Conservation (phyloP, 352 stramenopile species). For the Phytopythium litorale region DNA sequence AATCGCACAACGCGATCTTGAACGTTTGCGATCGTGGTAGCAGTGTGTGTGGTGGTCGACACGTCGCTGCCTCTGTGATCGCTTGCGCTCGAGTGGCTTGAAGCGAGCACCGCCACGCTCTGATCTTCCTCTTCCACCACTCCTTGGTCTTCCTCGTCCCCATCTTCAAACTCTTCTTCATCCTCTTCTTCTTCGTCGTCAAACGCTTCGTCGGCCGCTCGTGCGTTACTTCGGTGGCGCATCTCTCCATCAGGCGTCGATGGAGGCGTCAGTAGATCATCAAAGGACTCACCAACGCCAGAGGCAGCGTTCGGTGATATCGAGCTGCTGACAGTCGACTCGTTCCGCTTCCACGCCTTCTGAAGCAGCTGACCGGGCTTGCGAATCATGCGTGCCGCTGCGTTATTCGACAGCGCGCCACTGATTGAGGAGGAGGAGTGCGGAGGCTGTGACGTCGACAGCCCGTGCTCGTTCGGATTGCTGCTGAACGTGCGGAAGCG, state of each 20-base stretch:
- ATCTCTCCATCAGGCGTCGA: slow-evolving; percentile 16
- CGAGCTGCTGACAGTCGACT: slow-evolving; percentile 11
- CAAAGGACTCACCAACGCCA: slow-evolving; percentile 9
- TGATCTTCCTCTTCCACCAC: neutral
- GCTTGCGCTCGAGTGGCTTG: neutral
- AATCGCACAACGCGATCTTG: slow-evolving; percentile 50
- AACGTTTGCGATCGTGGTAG: slow-evolving; percentile 19
- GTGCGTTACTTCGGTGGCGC: slow-evolving; percentile 12
- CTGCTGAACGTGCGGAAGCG: slow-evolving; percentile 58
- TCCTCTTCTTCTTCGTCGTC: slow-evolving; percentile 6
- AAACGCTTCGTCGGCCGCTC: neutral
- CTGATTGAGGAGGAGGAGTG: slow-evolving; percentile 17
- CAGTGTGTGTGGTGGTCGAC: neutral
- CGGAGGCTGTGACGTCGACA: slow-evolving; percentile 15
- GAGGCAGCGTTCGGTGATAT: slow-evolving; percentile 18
- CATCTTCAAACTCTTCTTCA: neutral
- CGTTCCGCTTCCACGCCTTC: slow-evolving; percentile 47
- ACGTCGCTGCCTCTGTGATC: slow-evolving; percentile 1
- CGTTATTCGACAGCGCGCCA: slow-evolving; percentile 12
- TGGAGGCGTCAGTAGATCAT: slow-evolving; percentile 21
- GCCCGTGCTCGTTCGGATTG: slow-evolving; percentile 37
- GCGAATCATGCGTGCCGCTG: slow-evolving; percentile 69
- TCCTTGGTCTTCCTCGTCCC: neutral
- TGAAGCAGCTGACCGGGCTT: slow-evolving; percentile 60
- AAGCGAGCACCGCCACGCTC: neutral